phyloP scores from a whole-genome alignment of 306 rosid genomes.

The Pterocarpus santalinus region DNA sequence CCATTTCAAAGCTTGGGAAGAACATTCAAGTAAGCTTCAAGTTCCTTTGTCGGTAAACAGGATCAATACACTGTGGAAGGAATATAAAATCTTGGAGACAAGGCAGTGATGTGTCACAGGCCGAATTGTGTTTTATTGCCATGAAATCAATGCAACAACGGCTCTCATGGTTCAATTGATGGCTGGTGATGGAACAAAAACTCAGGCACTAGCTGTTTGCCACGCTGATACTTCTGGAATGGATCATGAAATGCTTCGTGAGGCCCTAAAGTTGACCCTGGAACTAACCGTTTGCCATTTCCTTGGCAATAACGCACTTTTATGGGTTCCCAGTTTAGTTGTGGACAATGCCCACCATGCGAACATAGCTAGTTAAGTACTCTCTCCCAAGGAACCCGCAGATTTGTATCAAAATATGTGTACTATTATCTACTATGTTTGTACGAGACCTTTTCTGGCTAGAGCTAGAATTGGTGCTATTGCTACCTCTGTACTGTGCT shows the following conservation, averaged over 20 bases:
- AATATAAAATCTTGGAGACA: not conserved
- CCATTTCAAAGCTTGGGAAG: too few species aligned
- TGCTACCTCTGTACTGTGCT: too few species aligned
- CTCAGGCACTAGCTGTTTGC: not conserved
- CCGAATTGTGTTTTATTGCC: not conserved
- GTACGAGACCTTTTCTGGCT: too few species aligned
- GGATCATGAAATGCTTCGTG: slow-evolving; percentile 59
- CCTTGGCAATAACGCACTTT: not conserved
- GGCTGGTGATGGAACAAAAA: not conserved
- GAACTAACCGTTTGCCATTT: slow-evolving; percentile 56
- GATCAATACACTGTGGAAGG: not conserved
- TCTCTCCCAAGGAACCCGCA: too few species aligned
- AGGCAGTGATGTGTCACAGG: not conserved
- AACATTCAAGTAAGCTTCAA: too few species aligned
- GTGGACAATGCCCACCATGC: too few species aligned
- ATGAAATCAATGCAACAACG: too few species aligned
- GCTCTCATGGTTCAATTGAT: not conserved
- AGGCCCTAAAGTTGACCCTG: slow-evolving; percentile 64
- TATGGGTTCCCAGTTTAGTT: not conserved
- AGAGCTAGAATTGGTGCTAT: too few species aligned
- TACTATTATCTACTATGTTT: too few species aligned
- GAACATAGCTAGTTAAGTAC: too few species aligned
- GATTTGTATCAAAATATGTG: too few species aligned
- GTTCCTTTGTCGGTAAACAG: too few species aligned
- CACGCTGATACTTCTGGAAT: slow-evolving; percentile 53